Evolutionary conservation across 306 rosid genomes (phyloP).

Genomic region (Macrotyloma uniflorum): DNA sequence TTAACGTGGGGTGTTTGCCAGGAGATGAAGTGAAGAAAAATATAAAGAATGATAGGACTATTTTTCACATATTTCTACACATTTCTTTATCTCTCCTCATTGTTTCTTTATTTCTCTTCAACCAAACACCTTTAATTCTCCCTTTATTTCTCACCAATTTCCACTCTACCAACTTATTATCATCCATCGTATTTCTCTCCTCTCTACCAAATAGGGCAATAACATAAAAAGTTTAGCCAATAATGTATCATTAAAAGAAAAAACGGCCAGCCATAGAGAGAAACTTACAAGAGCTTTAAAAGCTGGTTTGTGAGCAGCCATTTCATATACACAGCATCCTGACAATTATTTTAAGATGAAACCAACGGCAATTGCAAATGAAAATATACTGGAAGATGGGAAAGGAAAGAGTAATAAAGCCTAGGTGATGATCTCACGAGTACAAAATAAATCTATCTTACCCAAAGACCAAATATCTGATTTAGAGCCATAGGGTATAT

Average conservation of each 20-base stretch:
- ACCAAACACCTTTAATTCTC: too few species aligned
- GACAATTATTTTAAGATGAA: slow-evolving; percentile 33
- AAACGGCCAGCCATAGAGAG: neutral
- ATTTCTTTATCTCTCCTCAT: too few species aligned
- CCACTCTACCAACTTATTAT: too few species aligned
- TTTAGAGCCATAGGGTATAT: slow-evolving; percentile 97
- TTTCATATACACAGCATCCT: slow-evolving; percentile 97
- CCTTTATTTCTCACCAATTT: too few species aligned
- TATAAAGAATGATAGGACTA: too few species aligned
- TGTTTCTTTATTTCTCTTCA: too few species aligned
- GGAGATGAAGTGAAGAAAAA: too few species aligned
- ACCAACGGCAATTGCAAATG: slow-evolving; percentile 8
- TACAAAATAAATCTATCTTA: slow-evolving; percentile 38
- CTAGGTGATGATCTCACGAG: neutral
- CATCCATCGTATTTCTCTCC: too few species aligned
- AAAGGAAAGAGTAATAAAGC: slow-evolving; percentile 14
- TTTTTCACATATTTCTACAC: too few species aligned
- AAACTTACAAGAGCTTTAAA: slow-evolving; percentile 94
- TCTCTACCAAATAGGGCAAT: neutral
- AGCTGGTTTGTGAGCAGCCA: slow-evolving; percentile 85
- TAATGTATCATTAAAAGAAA: neutral
- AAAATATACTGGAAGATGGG: neutral
- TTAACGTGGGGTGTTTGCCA: too few species aligned
- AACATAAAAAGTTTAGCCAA: neutral
- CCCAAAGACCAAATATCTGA: slow-evolving; percentile 99